Base-by-base conservation (phyloP, 768 basidiomycete genomes). In the Leccinum longicurvipes region DNA sequence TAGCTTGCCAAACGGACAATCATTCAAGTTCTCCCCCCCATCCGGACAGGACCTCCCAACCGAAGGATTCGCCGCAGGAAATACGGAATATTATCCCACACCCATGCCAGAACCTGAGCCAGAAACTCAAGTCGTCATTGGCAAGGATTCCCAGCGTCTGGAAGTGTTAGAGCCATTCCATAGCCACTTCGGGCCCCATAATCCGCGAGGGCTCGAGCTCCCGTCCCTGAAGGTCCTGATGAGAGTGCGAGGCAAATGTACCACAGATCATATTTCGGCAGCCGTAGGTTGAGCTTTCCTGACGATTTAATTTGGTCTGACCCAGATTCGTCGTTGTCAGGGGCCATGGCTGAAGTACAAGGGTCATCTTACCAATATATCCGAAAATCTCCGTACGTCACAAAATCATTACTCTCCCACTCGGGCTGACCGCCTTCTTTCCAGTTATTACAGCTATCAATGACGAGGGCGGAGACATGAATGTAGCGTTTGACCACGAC, bases 281-380 rank as follows among this genome's bases (percentile, higher is more conserved):
- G 97, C 97, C 29, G 90, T 91, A 63, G 50, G 85, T 74, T 39
- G n/a, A 29, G 15, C 21, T 48, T 47, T 42, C 29, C 31, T 6
- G n/a, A 32, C 7, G 29, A 28, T 21, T 32, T 15, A 23, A 54
- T 31, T 53, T 31, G 49, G 25, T 32, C 42, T 56, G 41, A 57
- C 25, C 42, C 10, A 58, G 6, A 24, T 23, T 24, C 32, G 14
- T 57, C 39, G 23, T 57, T 44, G 53, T 23, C 65, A 91, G 89
- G 97, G 97, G 3, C 92, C 94, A 31, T 99, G 97, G 97, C 76
- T 99, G 61, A 98, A 98, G 77, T 99, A 96, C 78, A 98, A 98
- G 71, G 97, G 92, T 0, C 95, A 98, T 74, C 76, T 98, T 39
- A 88, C 89, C 29, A 98, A 98, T 69, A 97, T 98, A 57, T 93